A percentile compares a stretch with the other conserved stretches of the same genome.
Conservation (phyloP, 805 yeast species). For the Saturnispora galanensis region DNA sequence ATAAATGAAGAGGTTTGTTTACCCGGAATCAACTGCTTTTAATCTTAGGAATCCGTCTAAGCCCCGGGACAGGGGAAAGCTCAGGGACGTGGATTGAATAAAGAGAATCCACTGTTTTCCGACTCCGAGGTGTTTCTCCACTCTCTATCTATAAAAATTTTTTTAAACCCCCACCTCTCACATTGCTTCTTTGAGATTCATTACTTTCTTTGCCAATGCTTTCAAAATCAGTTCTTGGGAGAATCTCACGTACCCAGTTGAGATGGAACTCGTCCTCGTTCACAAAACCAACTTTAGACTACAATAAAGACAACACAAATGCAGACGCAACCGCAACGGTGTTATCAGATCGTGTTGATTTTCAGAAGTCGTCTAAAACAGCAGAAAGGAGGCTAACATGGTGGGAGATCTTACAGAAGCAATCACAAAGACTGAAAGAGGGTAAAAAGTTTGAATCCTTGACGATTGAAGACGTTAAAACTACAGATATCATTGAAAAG, state of each 20-base stretch:
- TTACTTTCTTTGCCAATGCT: background rate
- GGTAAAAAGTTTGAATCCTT: constrained; percentile 66
- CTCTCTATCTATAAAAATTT: background rate
- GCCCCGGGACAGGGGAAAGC: too few relatives aligned
- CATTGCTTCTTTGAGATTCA: background rate
- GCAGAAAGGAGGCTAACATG: constrained; percentile 53
- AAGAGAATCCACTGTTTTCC: too few relatives aligned
- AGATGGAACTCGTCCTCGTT: background rate
- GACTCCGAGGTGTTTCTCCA: background rate
- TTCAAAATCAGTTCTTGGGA: too few relatives aligned
- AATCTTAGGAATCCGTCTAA: too few relatives aligned
- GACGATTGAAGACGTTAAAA: constrained; percentile 62
- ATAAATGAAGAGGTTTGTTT: too few relatives aligned
- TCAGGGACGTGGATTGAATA: too few relatives aligned
- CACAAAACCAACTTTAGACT: background rate
- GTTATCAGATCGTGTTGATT: constrained; percentile 48
- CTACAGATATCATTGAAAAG: constrained; percentile 60
- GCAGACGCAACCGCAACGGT: constrained; percentile 73
- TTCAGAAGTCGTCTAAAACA: constrained; percentile 30
- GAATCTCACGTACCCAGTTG: too few relatives aligned
- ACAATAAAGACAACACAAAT: constrained; percentile 14
- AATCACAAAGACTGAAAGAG: constrained; percentile 57
- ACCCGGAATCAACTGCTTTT: too few relatives aligned
- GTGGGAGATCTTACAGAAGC: constrained; percentile 74
- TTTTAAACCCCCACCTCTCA: background rate